phyloP scores from a whole-genome alignment of 192 early-diverging fungal species.

The Pilobolus umbonatus region DNA sequence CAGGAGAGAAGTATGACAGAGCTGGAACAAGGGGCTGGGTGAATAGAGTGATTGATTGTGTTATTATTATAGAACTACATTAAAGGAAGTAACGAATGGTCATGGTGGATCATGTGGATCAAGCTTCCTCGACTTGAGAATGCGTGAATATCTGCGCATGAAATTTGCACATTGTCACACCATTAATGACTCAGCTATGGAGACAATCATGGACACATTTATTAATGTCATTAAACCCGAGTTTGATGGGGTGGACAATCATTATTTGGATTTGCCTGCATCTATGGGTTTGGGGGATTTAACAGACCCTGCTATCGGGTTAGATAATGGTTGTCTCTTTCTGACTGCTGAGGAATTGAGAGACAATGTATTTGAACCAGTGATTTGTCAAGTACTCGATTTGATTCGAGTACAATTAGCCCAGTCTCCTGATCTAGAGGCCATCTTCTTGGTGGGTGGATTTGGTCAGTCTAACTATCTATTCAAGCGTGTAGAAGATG shows the following conservation, averaged over 20 bases:
- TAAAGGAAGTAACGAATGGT: constrained; percentile 49
- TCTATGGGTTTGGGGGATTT: constrained; percentile 35
- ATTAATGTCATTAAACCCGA: constrained; percentile 47
- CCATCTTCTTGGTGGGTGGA: constrained; percentile 50
- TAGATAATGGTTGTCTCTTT: constrained; percentile 37
- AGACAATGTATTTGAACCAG: constrained; percentile 45
- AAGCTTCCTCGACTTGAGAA: constrained; percentile 42
- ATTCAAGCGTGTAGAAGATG: constrained; percentile 38
- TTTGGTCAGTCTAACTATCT: constrained; percentile 49
- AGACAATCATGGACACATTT: constrained; percentile 40
- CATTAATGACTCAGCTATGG: constrained; percentile 18
- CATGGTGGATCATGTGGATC: constrained; percentile 49
- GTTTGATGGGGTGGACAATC: constrained; percentile 44
- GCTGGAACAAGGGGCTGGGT: too few relatives aligned
- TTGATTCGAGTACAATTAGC: constrained; percentile 39
- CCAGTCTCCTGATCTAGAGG: constrained; percentile 36
- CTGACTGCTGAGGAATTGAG: constrained; percentile 39
- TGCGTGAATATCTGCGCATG: constrained; percentile 38
- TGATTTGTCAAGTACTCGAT: constrained; percentile 38
- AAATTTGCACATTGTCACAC: constrained; percentile 35
- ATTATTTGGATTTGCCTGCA: constrained; percentile 37
- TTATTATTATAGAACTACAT: constrained; percentile 18
- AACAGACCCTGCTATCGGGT: constrained; percentile 34
- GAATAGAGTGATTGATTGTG: not conserved
- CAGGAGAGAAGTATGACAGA: constrained; percentile 21